Base-by-base conservation (phyloP, 2,329 filamentous ascomycete species). In the Curvularia spicifera region DNA sequence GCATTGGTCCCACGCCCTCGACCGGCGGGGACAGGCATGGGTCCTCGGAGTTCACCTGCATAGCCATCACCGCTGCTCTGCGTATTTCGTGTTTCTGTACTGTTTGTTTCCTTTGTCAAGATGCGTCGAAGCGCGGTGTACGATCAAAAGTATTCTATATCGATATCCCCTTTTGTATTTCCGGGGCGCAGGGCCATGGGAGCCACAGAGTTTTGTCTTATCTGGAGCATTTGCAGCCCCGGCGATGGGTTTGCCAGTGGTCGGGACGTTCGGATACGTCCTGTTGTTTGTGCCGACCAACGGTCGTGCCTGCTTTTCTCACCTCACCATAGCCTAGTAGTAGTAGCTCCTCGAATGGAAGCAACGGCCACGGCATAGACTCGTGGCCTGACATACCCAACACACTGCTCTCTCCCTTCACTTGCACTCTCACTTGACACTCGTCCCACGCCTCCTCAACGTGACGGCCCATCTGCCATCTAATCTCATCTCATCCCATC, bases 141-240 rank as follows among this genome's bases (percentile, higher is more conserved):
- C 62, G 63, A 71, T 64, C 65, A 72, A 72, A 72, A 72, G 70
- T 63, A 71, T 67, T 61, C 61, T 70, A 66, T 62, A 71, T 66
- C 58, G 60, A 61, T 68, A 65, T 69, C 68, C 58, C 60, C 57
- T 39, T 63, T 56, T 50, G 47, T 67, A 28, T 45, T 55, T 47
- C 9, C 37, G 28, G 53, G 39, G 53, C 22, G n/a, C 28, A 31
- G 37, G 39, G 28, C 37, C 20, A 40, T 9, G 37, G 35, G 37
- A 26, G 39, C 40, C 48, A 42, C 15, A 43, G 24, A 22, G 22
- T 47, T 57, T 45, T 63, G 55, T 60, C 57, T 60, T 55, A 56
- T 59, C 51, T 60, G 58, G 46, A 63, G 65, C 64, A 67, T 71
- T 63, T 52, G 50, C 58, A 60, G 58, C 59, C 55, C 59, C 60